phyloP scores from a whole-genome alignment of 2,329 filamentous ascomycete species.

The Tolypocladium ophioglossoides region DNA sequence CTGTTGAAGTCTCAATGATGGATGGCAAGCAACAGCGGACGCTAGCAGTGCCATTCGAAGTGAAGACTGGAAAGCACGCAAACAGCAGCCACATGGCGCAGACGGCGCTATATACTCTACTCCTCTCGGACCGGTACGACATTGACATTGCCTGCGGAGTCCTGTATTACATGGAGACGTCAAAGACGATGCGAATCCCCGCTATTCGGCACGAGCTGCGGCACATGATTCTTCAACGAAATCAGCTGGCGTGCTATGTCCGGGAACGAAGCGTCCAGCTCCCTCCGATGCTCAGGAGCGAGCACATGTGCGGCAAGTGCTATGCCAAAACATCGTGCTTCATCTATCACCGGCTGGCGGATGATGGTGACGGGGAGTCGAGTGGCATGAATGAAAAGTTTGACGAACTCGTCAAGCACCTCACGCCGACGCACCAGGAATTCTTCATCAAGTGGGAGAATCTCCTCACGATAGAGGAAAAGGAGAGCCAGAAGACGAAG shows the following conservation, averaged over 20 bases:
- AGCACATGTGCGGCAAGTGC: constrained; percentile 73
- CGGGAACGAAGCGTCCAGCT: constrained; percentile 69
- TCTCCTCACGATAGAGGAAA: constrained; percentile 88
- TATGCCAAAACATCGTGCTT: constrained; percentile 90
- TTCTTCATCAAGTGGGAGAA: constrained; percentile 96
- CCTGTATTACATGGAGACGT: constrained; percentile 89
- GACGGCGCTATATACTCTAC: constrained; percentile 84
- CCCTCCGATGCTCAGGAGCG: constrained; percentile 75
- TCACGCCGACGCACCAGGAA: constrained; percentile 61
- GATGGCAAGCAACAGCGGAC: constrained; percentile 56
- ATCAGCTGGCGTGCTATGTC: constrained; percentile 76
- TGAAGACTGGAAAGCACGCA: constrained; percentile 85
- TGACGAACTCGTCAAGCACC: constrained; percentile 65
- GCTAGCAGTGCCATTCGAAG: constrained; percentile 82
- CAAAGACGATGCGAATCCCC: constrained; percentile 75
- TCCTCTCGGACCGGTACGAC: constrained; percentile 91
- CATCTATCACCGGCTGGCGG: constrained; percentile 82
- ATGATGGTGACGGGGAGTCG: constrained; percentile 69
- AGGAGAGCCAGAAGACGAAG: constrained; percentile 74
- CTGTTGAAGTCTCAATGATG: constrained; percentile 75
- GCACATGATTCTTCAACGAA: constrained; percentile 95
- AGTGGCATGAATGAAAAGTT: constrained; percentile 78
- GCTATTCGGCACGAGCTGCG: constrained; percentile 79
- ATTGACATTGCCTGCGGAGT: constrained; percentile 84
- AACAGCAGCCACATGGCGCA: constrained; percentile 82